These are phyloP conservation scores for Theobroma cacao DNA, from an alignment of 345 rosid genomes.

Conservation along the genomic window DNA sequence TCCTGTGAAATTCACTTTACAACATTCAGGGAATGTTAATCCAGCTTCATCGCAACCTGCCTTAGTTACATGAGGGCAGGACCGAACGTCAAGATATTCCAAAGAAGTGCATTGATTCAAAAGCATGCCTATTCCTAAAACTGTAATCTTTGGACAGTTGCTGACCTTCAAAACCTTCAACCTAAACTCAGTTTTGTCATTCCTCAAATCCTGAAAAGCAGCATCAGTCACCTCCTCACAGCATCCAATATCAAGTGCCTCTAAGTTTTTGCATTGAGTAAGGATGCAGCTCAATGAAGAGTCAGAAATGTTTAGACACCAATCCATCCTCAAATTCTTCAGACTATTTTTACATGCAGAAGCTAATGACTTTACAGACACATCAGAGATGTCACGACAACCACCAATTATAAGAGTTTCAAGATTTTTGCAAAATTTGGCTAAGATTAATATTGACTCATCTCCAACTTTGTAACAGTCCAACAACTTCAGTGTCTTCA, in stretches of 20 bases:
- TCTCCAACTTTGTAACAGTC: slow-evolving; percentile 81
- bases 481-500: slow-evolving; percentile 72
- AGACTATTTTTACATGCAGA: slow-evolving; percentile 57
- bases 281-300: slow-evolving; percentile 64
- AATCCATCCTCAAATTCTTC: slow-evolving; percentile 84
- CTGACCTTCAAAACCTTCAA: slow-evolving; percentile 75
- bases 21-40: slow-evolving; percentile 59
- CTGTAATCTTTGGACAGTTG: slow-evolving; percentile 72
- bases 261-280: slow-evolving; percentile 63
- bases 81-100: slow-evolving; percentile 82
- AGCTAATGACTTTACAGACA: slow-evolving; percentile 58
- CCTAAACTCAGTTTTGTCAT: slow-evolving; percentile 27
- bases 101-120: slow-evolving; percentile 60
- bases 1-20: slow-evolving; percentile 78
- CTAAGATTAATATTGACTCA: slow-evolving; percentile 55
- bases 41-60: slow-evolving; percentile 78
- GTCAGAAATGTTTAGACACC: slow-evolving; percentile 83
- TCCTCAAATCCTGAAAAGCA: slow-evolving; percentile 50
- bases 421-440: slow-evolving; percentile 60
- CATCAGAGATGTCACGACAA: slow-evolving; percentile 66
- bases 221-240: slow-evolving; percentile 80
- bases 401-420: slow-evolving; percentile 86
- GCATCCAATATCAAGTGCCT: slow-evolving; percentile 88
- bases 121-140: slow-evolving; percentile 60
- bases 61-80: slow-evolving; percentile 76